These are phyloP conservation scores for Trichoderma arundinaceum DNA, from an alignment of 2,329 filamentous ascomycete genomes.

Conservation along the genomic window DNA sequence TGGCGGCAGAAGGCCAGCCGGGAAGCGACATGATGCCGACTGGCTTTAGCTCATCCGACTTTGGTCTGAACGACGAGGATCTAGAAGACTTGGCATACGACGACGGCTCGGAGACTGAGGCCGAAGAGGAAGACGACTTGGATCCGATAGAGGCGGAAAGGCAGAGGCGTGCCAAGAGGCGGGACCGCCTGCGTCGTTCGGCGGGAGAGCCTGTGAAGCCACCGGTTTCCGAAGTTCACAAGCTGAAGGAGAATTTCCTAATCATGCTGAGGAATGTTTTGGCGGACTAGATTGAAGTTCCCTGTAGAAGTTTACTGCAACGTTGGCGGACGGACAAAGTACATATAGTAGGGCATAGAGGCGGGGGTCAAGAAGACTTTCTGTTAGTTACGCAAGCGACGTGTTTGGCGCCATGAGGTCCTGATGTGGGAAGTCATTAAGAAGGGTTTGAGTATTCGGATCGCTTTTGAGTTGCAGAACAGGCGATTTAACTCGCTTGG, in stretches of 20 bases:
- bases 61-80: constrained; percentile 86
- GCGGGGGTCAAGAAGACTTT: not conserved
- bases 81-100: constrained; percentile 85
- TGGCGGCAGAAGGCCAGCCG: constrained; percentile 77
- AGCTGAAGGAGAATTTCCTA: constrained; percentile 79
- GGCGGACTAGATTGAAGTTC: constrained; percentile 61
- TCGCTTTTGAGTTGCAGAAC: not conserved
- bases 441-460: not conserved
- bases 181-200: constrained; percentile 78
- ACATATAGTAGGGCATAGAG: not conserved
- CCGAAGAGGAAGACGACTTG: constrained; percentile 77
- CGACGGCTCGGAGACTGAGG: constrained; percentile 68
- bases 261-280: constrained; percentile 81
- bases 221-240: constrained; percentile 75
- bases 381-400: constrained; percentile 15
- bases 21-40: constrained; percentile 58
- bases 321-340: not conserved
- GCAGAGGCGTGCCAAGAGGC: constrained; percentile 73
- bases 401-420: not conserved
- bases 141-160: constrained; percentile 90
- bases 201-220: constrained; percentile 88
- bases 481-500: not conserved
- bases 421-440: not conserved
- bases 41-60: constrained; percentile 80
- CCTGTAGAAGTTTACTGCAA: not conserved